Conservation (phyloP, 2,329 filamentous ascomycete genomes). For the Triangularia setosa region DNA sequence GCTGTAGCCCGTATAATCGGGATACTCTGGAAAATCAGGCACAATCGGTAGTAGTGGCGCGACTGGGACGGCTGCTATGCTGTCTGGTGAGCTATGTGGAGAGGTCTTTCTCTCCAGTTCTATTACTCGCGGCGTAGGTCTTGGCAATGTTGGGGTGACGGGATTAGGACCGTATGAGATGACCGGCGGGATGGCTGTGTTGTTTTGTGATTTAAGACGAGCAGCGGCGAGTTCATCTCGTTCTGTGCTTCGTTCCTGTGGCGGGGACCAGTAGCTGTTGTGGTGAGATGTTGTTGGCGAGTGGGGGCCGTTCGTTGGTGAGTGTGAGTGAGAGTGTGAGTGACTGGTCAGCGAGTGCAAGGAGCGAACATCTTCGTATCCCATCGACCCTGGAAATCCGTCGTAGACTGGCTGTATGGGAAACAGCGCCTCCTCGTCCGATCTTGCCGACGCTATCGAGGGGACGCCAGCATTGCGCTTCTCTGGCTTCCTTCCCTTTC, state of each 20-base stretch:
- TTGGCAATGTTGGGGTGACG: constrained; percentile 25
- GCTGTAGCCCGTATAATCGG: constrained; percentile 18
- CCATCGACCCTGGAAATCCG: constrained; percentile 28
- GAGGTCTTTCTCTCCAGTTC: constrained; percentile 14
- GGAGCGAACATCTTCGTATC: constrained; percentile 28
- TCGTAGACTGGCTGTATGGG: constrained; percentile 28
- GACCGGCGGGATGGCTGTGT: constrained; percentile 14
- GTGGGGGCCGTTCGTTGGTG: constrained; percentile 18
- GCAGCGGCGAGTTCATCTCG: constrained; percentile 26
- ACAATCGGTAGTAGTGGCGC: constrained; percentile 19
- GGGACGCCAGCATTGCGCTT: constrained; percentile 15
- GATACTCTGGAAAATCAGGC: constrained; percentile 17
- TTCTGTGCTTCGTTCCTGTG: constrained; percentile 20
- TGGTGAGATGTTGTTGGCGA: constrained; percentile 22
- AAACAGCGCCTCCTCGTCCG: constrained; percentile 21
- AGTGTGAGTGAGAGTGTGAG: constrained; percentile 17
- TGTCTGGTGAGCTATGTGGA: constrained; percentile 17
- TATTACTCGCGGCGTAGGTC: constrained; percentile 12
- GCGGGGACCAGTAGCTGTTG: constrained; percentile 13
- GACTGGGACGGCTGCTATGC: constrained; percentile 16
- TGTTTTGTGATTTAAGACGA: constrained; percentile 21
- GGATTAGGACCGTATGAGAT: constrained; percentile 29
- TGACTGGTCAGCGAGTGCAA: constrained; percentile 18
- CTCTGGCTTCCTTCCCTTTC: constrained; percentile 18
- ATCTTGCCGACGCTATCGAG: constrained; percentile 16